Percentiles rank a stretch among this genome's conserved stretches.
Conservation (phyloP, 768 basidiomycete genomes). For the Pisolithus sp. region DNA sequence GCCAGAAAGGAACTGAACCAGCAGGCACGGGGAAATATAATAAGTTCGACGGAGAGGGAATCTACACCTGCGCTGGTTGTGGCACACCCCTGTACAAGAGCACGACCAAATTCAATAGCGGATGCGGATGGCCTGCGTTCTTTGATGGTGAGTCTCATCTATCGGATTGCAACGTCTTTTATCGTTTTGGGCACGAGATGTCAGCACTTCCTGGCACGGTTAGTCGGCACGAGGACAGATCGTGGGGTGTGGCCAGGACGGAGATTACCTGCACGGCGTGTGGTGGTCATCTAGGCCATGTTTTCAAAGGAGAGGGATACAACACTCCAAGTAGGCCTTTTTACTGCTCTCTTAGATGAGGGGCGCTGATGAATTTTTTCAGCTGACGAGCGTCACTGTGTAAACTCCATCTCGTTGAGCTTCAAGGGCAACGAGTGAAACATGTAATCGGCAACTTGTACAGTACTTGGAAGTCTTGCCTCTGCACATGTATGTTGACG, state of each 20-base stretch:
- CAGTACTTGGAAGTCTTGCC: no score
- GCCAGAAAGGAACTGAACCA: slow-evolving; percentile 82
- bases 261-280: slow-evolving; percentile 90
- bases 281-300: slow-evolving; percentile 90
- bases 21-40: slow-evolving; percentile 79
- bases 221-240: slow-evolving; percentile 62
- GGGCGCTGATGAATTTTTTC: slow-evolving; percentile 4
- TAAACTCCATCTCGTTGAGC: slow-evolving; percentile 82
- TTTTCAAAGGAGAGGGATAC: slow-evolving; percentile 91
- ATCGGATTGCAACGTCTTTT: not conserved
- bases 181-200: not conserved
- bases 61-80: slow-evolving; percentile 78
- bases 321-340: slow-evolving; percentile 60
- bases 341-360: not conserved
- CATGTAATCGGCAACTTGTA: no score
- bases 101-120: slow-evolving; percentile 84
- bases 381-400: slow-evolving; percentile 85
- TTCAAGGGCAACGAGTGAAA: slow-evolving; percentile 44
- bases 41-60: slow-evolving; percentile 55
- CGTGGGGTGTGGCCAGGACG: slow-evolving; percentile 61
- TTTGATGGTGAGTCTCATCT: slow-evolving; percentile 60
- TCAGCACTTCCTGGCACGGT: slow-evolving; percentile 88
- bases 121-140: slow-evolving; percentile 98
- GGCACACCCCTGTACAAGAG: slow-evolving; percentile 82
- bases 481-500: no score